A percentile compares a stretch with the other conserved stretches of the same genome.
Evolutionary conservation across 805 yeast species (phyloP).

Genomic region (Candida corydali): DNA sequence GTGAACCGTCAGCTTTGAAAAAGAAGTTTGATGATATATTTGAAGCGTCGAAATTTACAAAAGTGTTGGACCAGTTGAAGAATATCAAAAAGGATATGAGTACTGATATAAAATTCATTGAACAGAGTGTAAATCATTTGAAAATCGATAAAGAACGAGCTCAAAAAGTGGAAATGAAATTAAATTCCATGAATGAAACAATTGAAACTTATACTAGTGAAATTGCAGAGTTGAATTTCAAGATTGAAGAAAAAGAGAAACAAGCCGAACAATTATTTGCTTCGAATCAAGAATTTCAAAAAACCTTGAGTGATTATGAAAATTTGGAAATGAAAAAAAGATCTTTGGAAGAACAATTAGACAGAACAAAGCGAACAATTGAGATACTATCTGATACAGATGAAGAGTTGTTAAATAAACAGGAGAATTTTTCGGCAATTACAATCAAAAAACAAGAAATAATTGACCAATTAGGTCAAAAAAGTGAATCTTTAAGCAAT

Average conservation of each 20-base stretch:
- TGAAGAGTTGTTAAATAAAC: conserved; percentile 24
- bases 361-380: conserved; percentile 45
- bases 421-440: conserved; percentile 25
- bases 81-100: conserved; percentile 71
- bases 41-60: conserved; percentile 90
- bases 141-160: conserved; percentile 73
- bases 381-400: conserved; percentile 40
- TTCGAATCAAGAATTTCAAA: conserved; percentile 78
- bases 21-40: conserved; percentile 95
- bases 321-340: conserved; percentile 46
- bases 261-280: conserved; percentile 64
- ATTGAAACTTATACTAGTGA: conserved; percentile 44
- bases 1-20: conserved; percentile 85
- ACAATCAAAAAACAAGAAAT: conserved; percentile 15
- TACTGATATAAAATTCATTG: conserved; percentile 67
- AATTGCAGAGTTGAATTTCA: conserved; percentile 43
- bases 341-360: conserved; percentile 47
- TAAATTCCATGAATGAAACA: conserved; percentile 39
- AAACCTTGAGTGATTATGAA: conserved; percentile 60
- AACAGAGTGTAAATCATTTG: conserved; percentile 75
- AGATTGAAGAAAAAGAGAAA: conserved; percentile 50
- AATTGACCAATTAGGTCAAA: conserved; percentile 8
- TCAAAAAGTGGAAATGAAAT: conserved; percentile 46
- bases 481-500: conserved; percentile 16
- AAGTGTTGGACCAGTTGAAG: conserved; percentile 79